Conservation (phyloP, 2,329 filamentous ascomycete genomes). For the Pseudogymnoascus sp. region DNA sequence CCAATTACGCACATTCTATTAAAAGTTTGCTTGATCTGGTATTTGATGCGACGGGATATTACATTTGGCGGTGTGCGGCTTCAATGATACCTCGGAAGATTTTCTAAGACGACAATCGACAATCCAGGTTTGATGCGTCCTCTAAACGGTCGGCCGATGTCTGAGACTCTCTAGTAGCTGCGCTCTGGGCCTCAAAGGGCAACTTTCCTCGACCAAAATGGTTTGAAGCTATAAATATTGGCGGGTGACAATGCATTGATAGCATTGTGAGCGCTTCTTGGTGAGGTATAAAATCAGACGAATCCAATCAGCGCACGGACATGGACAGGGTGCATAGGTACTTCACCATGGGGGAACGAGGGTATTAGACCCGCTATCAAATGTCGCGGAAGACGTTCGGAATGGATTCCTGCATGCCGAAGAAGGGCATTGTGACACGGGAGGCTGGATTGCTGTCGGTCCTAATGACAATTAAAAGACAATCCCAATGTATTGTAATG, state of each 20-base stretch:
- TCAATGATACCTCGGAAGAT: slow-evolving; percentile 1
- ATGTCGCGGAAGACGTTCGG: not conserved
- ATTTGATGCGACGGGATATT: slow-evolving; percentile 5
- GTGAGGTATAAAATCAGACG: slow-evolving; percentile 7
- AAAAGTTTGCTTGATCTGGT: slow-evolving; percentile 5
- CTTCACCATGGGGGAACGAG: not conserved
- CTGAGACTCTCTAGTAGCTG: not conserved
- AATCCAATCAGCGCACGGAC: slow-evolving; percentile 5
- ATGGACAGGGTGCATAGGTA: not conserved
- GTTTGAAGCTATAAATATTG: slow-evolving; percentile 4
- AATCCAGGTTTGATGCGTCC: not conserved
- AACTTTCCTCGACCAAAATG: slow-evolving; percentile 1
- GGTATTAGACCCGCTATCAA: not conserved
- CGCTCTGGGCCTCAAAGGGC: not conserved
- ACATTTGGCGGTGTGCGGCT: slow-evolving; percentile 6
- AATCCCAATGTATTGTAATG: not conserved
- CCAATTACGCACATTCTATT: not conserved
- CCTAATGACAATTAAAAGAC: not conserved
- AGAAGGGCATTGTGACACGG: slow-evolving; percentile 6
- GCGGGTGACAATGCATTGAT: not conserved
- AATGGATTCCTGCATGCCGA: slow-evolving; percentile 6
- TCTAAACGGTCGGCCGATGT: not conserved
- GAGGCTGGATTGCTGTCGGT: slow-evolving; percentile 1
- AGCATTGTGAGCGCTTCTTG: slow-evolving; percentile 1
- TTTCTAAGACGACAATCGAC: not conserved